A percentile compares a stretch with the other conserved stretches of the same genome.
These are phyloP conservation scores for Thelonectria olida DNA, from an alignment of 2,329 filamentous ascomycete species.

Conservation along the genomic window DNA sequence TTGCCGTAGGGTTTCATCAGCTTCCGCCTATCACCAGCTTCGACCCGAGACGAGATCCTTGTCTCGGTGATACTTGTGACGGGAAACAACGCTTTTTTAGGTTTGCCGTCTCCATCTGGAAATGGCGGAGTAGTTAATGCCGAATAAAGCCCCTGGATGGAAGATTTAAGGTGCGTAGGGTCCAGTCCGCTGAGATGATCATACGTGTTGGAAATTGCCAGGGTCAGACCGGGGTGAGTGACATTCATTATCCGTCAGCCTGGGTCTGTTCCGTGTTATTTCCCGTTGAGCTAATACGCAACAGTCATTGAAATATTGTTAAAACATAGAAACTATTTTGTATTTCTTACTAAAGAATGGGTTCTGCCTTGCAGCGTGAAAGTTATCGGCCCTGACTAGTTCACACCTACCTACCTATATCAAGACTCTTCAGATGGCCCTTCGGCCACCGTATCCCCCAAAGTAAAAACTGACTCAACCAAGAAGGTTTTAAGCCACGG, in stretches of 20 bases:
- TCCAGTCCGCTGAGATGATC: background rate
- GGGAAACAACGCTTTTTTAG: background rate
- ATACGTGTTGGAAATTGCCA: background rate
- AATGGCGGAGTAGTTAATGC: constrained; percentile 1
- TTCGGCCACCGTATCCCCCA: background rate
- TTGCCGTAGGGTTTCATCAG: background rate
- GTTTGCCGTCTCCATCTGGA: background rate
- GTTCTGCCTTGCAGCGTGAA: background rate
- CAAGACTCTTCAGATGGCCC: no score
- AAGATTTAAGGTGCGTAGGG: background rate
- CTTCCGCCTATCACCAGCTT: constrained; percentile 8
- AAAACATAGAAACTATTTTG: background rate
- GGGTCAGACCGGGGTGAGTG: background rate
- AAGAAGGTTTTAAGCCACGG: background rate
- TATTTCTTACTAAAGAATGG: background rate
- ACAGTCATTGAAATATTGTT: no score
- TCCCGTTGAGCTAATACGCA: no score
- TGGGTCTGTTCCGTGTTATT: background rate
- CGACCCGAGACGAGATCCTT: background rate
- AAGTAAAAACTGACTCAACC: background rate
- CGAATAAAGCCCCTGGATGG: background rate
- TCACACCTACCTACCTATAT: no score
- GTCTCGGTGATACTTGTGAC: background rate
- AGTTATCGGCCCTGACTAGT: background rate
- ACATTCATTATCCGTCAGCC: background rate